Evolutionary conservation across 768 basidiomycete genomes (phyloP), one percentile per base, ranked within the genome.

Genomic region (Cyclocybe cylindracea): DNA sequence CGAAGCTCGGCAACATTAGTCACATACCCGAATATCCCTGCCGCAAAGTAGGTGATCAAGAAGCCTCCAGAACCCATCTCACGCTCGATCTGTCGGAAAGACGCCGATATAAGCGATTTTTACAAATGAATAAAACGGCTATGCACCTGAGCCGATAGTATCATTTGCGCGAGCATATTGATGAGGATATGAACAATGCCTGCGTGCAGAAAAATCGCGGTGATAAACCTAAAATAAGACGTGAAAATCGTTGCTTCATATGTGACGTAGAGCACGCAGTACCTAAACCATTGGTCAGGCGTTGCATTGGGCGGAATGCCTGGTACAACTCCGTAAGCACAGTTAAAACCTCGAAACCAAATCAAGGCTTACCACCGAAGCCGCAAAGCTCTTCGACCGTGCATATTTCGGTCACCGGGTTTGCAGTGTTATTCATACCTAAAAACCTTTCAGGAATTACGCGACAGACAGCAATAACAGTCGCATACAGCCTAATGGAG

Each of bases 51-150:
- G 2, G 91, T 83, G 10, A 97, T 73, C 32, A 92, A 55, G 70
- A 97, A 99, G 0, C 88, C 87, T 24, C 76, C 74, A 0, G 94
- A 90, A 7, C 94, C 94, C 90, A 97, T 94, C 61, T 94, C 92
- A 51, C 86, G 77, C 64, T 97, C 94, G 50, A 96, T 85, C 85
- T 94, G 58, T 45, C 48, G 50, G 32, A 9, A 38, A 41, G 37
- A 40, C 38, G 36, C 39, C 5, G 34, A 52, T 38, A 5, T 34
- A 35, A 5, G 13, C 37, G 24, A 43, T 33, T 3, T 24, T 24
- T 24, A 24, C 7, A 13, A 44, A 31, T 24, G 10, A 24, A 31
- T 1, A 24, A 33, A n/a, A 13, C 7, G 9, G 24, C 34, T 29
- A 61, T 64, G 10, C 62, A 89, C 91, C 70, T 90, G 86, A 34